Conservation (phyloP, 306 rosid genomes). For the Pterocarpus macrocarpus region DNA sequence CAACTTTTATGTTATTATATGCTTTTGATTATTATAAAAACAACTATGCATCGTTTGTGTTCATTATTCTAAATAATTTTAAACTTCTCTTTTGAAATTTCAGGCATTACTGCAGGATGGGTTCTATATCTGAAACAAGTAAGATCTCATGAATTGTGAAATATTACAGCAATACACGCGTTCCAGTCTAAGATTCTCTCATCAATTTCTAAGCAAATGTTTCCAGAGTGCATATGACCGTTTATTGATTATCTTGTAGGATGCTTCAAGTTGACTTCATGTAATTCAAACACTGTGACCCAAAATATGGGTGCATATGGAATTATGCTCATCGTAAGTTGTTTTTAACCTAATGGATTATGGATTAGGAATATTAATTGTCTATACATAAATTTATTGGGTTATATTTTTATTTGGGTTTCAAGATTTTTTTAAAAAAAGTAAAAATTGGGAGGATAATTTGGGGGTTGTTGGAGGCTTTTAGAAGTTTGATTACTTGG, state of each 20-base stretch:
- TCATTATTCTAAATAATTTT: constrained; percentile 28
- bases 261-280: constrained; percentile 77
- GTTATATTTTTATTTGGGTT: neutral
- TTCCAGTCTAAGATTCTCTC: neutral
- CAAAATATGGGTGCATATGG: constrained; percentile 77
- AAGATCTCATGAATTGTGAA: constrained; percentile 37
- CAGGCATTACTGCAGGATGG: constrained; percentile 88
- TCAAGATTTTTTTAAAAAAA: neutral
- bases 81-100: constrained; percentile 43
- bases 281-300: constrained; percentile 63
- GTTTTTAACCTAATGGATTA: constrained; percentile 13
- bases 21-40: too few species aligned
- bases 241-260: constrained; percentile 57
- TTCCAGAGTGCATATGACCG: constrained; percentile 24
- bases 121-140: constrained; percentile 75
- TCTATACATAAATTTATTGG: constrained; percentile 12
- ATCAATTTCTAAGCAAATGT: neutral
- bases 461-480: neutral
- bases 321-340: constrained; percentile 78
- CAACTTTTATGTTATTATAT: too few species aligned
- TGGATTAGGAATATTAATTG: neutral
- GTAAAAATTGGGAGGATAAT: neutral
- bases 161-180: neutral
- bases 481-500: constrained; percentile 1
- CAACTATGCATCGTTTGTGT: neutral